phyloP scores from a whole-genome alignment of 306 rosid species.

The Vigna radiata region DNA sequence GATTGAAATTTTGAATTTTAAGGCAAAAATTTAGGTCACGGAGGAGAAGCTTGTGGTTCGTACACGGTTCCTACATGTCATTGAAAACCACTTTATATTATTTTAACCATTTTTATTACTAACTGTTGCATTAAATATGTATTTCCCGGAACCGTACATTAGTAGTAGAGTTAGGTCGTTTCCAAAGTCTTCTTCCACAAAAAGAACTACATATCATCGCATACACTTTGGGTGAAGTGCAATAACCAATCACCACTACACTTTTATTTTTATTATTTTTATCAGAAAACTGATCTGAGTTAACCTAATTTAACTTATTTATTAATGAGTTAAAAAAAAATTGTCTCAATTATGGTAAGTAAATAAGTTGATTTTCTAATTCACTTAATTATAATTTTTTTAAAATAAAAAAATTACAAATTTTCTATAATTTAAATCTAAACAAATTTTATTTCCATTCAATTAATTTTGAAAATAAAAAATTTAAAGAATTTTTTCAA shows the following conservation, averaged over 20 bases:
- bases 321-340: no score
- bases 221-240: no score
- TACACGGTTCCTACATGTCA: constrained; percentile 24
- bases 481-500: no score
- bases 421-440: no score
- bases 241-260: background rate
- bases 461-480: no score
- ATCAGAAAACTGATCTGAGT: no score
- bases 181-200: background rate
- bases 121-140: background rate
- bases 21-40: constrained; percentile 30
- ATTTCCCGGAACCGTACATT: background rate
- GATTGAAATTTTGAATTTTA: background rate
- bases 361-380: no score
- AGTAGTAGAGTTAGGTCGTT: background rate
- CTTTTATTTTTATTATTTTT: background rate
- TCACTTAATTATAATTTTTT: no score
- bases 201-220: background rate
- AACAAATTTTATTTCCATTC: no score
- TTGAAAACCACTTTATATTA: background rate
- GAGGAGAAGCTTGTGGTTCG: constrained; percentile 12
- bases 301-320: no score
- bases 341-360: no score
- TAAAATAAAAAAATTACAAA: no score
- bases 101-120: background rate